Evolutionary conservation across 2,329 filamentous ascomycete species (phyloP).

Genomic region (Diaporthe destruens): DNA sequence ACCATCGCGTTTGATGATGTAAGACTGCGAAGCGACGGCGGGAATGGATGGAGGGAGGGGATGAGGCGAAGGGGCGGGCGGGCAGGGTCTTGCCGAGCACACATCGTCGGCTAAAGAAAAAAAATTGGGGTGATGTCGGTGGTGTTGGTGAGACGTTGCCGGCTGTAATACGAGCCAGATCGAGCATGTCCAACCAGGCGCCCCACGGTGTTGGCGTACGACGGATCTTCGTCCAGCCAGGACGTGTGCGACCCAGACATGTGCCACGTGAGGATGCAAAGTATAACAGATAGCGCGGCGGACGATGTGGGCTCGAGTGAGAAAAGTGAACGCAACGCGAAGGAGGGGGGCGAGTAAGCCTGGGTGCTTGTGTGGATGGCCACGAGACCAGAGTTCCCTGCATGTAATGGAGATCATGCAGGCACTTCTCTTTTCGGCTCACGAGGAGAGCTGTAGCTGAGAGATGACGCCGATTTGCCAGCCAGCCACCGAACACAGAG

Average conservation of each 20-base stretch:
- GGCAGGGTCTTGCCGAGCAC: constrained; percentile 4
- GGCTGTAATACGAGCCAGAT: constrained; percentile 36
- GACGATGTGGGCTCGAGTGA: constrained; percentile 15
- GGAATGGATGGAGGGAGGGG: not conserved
- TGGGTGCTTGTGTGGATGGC: constrained; percentile 32
- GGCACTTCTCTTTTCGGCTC: constrained; percentile 45
- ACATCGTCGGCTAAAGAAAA: constrained; percentile 37
- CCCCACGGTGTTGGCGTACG: not conserved
- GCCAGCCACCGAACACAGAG: constrained; percentile 16
- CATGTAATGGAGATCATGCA: constrained; percentile 54
- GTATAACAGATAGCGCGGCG: constrained; percentile 4
- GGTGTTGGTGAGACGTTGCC: constrained; percentile 33
- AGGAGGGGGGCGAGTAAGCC: constrained; percentile 9
- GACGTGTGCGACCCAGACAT: constrained; percentile 37
- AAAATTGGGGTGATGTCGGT: not conserved
- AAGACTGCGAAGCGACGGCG: constrained; percentile 26
- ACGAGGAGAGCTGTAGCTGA: constrained; percentile 41
- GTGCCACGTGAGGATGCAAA: constrained; percentile 33
- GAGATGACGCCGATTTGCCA: constrained; percentile 41
- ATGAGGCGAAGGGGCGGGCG: constrained; percentile 6
- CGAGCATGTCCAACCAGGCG: constrained; percentile 37
- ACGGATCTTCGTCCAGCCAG: constrained; percentile 12
- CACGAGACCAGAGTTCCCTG: constrained; percentile 49
- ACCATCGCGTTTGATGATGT: constrained; percentile 32
- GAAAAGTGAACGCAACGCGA: not conserved